These are phyloP conservation scores for Pyronema omphalodes DNA, from an alignment of 495 filamentous ascomycete species.

Conservation along the genomic window DNA sequence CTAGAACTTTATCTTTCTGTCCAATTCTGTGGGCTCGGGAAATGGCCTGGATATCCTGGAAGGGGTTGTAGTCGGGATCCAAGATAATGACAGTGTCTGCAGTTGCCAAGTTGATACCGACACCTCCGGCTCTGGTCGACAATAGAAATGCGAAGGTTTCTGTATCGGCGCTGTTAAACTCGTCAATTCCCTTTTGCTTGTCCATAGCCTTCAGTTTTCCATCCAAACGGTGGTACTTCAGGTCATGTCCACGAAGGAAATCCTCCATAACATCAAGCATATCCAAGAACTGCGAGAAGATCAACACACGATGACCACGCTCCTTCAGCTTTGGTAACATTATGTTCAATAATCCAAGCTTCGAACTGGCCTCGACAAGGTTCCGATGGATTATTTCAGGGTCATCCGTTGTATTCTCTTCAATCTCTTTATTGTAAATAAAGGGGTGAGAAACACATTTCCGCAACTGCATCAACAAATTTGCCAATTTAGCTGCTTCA, in stretches of 20 bases:
- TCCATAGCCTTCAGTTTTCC: slow-evolving; percentile 59
- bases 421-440: slow-evolving; percentile 72
- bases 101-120: slow-evolving; percentile 93
- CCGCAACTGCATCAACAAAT: slow-evolving; percentile 86
- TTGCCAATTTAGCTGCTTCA: slow-evolving; percentile 66
- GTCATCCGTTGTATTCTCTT: slow-evolving; percentile 41
- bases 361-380: slow-evolving; percentile 77
- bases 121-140: slow-evolving; percentile 83
- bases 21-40: slow-evolving; percentile 91
- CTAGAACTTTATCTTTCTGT: slow-evolving; percentile 85
- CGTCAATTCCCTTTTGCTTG: slow-evolving; percentile 86
- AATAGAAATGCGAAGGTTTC: slow-evolving; percentile 74
- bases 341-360: slow-evolving; percentile 67
- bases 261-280: slow-evolving; percentile 84
- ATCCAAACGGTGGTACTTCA: slow-evolving; percentile 64
- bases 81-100: slow-evolving; percentile 97
- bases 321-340: slow-evolving; percentile 81
- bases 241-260: slow-evolving; percentile 53
- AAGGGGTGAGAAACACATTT: slow-evolving; percentile 95
- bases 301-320: slow-evolving; percentile 77
- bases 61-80: slow-evolving; percentile 95
- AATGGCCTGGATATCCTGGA: slow-evolving; percentile 91
- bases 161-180: slow-evolving; percentile 73
- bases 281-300: slow-evolving; percentile 91
- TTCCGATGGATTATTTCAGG: slow-evolving; percentile 45